Evolutionary conservation across 2,329 filamentous ascomycete genomes (phyloP).

Genomic region (Colletotrichum shisoi): DNA sequence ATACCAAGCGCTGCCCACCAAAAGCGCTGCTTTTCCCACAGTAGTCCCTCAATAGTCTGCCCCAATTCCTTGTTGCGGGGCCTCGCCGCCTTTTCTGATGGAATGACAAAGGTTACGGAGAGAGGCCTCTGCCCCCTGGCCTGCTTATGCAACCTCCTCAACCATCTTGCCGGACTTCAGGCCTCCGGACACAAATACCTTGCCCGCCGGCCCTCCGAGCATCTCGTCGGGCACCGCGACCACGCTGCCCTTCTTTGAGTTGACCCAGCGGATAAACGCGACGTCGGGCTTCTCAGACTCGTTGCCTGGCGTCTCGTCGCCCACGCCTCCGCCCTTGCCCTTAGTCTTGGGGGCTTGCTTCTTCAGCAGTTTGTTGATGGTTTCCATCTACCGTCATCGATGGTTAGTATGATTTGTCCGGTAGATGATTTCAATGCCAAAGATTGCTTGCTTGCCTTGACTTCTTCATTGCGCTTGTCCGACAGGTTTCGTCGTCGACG

Average conservation of each 20-base stretch:
- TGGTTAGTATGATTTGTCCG: background rate
- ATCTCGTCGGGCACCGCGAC: constrained; percentile 74
- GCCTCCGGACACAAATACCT: constrained; percentile 58
- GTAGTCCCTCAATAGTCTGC: background rate
- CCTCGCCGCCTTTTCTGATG: background rate
- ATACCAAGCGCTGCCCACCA: constrained; percentile 12
- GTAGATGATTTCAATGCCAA: too few species aligned
- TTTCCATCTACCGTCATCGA: constrained; percentile 74
- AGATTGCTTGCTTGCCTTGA: constrained; percentile 58
- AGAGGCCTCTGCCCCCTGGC: background rate
- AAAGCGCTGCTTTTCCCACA: background rate
- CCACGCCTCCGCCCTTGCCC: constrained; percentile 57
- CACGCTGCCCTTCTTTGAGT: constrained; percentile 68
- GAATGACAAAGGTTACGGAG: background rate
- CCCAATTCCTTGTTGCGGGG: background rate
- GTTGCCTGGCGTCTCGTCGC: constrained; percentile 59
- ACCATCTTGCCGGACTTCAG: constrained; percentile 59
- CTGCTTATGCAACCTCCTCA: constrained; percentile 59
- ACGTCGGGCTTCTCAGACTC: constrained; percentile 62
- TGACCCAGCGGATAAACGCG: constrained; percentile 75
- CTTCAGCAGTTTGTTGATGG: constrained; percentile 87
- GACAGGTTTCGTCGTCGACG: constrained; percentile 68
- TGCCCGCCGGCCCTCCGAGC: constrained; percentile 68
- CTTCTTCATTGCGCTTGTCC: constrained; percentile 70
- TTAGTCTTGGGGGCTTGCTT: constrained; percentile 82